Evolutionary conservation across 1,284 basidiomycete species (phyloP), one percentile per base, ranked within the genome.

Genomic region (Leccinum pseudoinsigne): DNA sequence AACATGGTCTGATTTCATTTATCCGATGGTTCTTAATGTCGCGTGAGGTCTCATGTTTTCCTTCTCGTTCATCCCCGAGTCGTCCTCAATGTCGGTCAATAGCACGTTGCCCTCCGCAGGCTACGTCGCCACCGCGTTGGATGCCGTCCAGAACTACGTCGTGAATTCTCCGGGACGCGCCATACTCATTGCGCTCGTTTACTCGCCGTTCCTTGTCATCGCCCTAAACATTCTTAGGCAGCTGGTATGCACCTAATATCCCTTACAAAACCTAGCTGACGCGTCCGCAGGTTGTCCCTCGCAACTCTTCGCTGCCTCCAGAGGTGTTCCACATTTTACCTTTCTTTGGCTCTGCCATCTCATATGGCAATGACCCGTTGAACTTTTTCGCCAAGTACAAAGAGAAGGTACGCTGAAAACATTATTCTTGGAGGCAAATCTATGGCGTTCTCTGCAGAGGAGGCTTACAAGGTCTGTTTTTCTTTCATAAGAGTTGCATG

Each of bases 401-500:
- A 64, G 89, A 93, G 68, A 97, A 96, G 87, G 95, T 94, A 66
- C 31, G 83, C 34, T 90, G 53, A 81, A 53, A 21, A n/a, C 21
- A 16, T 6, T 68, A 83, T 98, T 63, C 86, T 99, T 36, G 97
- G 97, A 64, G 97, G 97, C 53, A 97, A 96, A 79, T 87, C 94
- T 53, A 88, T 88, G 2, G 89, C 95, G 54, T 90, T 99, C 64
- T 97, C 92, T 53, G 97, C 97, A 1, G 97, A 99, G 79, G 95
- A 97, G 67, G 97, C 95, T 8, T 99, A 99, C 78, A 95, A 90
- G 34, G 93, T 94, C 71, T 66, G 83, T 78, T 28, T 42, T 9
- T 18, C 12, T 54, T 28, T 8, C 2, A n/a, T 18, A 14, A 47
- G 6, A 21, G n/a, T 18, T 5, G n/a, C 14, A 10, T 60, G 18